Conservation (phyloP, 352 stramenopile genomes). For the Phytophthora macrochlamydospora region DNA sequence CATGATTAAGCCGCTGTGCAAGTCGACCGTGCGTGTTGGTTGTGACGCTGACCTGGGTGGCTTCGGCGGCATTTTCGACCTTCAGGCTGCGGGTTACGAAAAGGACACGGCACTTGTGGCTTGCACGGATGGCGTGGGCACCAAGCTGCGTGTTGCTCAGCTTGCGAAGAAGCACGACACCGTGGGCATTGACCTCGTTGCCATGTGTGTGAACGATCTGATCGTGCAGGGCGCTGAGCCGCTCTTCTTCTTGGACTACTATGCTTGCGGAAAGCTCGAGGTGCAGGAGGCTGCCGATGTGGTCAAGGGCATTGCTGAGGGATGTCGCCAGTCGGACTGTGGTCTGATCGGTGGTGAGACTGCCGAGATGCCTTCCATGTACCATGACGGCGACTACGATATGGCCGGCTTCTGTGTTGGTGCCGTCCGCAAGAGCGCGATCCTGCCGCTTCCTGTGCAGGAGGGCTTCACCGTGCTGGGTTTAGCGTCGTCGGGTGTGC, state of each 20-base stretch:
- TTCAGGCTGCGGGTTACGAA: constrained; percentile 96
- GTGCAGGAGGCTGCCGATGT: constrained; percentile 94
- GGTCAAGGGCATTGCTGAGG: constrained; percentile 97
- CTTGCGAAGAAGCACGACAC: constrained; percentile 93
- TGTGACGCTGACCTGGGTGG: constrained; percentile 97
- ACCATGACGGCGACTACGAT: constrained; percentile 98
- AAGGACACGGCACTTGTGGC: constrained; percentile 97
- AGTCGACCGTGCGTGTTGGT: constrained; percentile 94
- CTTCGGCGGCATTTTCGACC: constrained; percentile 98
- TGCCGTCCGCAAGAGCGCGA: constrained; percentile 90
- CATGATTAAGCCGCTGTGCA: constrained; percentile 98
- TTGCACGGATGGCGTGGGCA: constrained; percentile 98
- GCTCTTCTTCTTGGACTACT: constrained; percentile 99
- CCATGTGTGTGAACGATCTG: constrained; percentile 99
- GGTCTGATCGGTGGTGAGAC: constrained; percentile 97
- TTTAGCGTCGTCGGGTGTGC: constrained; percentile 95
- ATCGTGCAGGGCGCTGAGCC: constrained; percentile 99
- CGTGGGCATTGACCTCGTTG: constrained; percentile 98
- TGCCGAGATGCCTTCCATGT: constrained; percentile 99
- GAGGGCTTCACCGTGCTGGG: constrained; percentile 95
- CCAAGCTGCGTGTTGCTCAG: constrained; percentile 95
- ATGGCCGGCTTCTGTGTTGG: constrained; percentile 98
- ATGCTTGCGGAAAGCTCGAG: constrained; percentile 97
- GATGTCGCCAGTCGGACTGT: constrained; percentile 95
- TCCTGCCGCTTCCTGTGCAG: constrained; percentile 87